Base-by-base conservation (phyloP, 2,329 filamentous ascomycete species). In the Diaporthe destruens region DNA sequence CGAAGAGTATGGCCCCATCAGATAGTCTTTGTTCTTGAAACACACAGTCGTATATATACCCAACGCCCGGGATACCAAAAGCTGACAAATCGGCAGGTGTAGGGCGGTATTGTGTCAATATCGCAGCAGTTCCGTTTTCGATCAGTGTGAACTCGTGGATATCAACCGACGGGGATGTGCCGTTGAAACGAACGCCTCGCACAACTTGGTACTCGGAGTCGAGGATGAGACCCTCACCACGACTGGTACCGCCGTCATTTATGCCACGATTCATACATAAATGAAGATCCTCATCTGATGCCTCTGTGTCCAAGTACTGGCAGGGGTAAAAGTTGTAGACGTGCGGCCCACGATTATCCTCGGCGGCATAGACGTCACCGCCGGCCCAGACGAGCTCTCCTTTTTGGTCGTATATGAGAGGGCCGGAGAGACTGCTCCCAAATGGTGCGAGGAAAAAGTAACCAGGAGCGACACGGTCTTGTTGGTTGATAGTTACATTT, bases 41-140 rank as follows among this genome's bases (percentile, higher is more conserved):
- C 9, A 61, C 16, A 18, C 16, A 61, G 39, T 61, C 57, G 25
- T 47, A 47, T 7, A 61, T 23, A 3, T 61, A 47, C 7, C 57
- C 39, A 8, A 61, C 47, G 1, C 57, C 23, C 6, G 39, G 57
- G 25, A 61, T 29, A 14, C 36, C 39, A 32, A 47, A 61, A 3
- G 39, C 36, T n/a, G 55, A 23, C 34, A 53, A 8, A 51, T 53
- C 36, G 23, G 55, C 42, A n/a, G 32, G 42, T 12, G 44, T 29
- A 39, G 55, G 44, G n/a, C 36, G 49, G 42, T 71, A 70, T 18
- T 61, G 36, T n/a, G 68, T 71, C 34, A 61, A 29, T 18, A 71
- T n/a, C n/a, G 47, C 42, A 57, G 68, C 47, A 47, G 68, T 54
- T 14, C 44, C 68, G 16, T 34, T 51, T 6, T 44, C 20, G 2